Conservation (phyloP, 1,284 basidiomycete genomes). For the Sporisorium exsertum region DNA sequence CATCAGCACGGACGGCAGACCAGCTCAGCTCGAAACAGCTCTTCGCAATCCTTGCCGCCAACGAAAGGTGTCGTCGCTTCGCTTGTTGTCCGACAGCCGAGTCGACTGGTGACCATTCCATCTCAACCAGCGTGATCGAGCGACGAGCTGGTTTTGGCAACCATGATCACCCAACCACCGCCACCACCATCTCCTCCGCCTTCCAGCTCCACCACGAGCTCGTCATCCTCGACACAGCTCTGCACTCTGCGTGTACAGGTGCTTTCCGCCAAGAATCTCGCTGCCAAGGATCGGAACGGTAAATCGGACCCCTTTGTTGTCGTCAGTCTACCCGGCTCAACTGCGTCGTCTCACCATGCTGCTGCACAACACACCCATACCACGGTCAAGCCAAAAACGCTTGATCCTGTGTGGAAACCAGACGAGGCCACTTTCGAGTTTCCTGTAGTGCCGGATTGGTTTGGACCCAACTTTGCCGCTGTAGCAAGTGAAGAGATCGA, state of each 20-base stretch:
- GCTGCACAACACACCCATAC: constrained; percentile 78
- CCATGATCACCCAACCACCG: constrained; percentile 4
- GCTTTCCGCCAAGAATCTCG: constrained; percentile 70
- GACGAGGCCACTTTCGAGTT: constrained; percentile 57
- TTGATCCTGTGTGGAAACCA: constrained; percentile 79
- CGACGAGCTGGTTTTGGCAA: no score
- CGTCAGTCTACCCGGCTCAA: constrained; percentile 59
- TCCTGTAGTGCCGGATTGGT: constrained; percentile 55
- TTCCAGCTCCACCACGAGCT: constrained; percentile 2
- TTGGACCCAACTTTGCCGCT: constrained; percentile 73
- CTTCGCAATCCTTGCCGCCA: neutral
- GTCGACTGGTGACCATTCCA: neutral
- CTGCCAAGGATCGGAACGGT: constrained; percentile 72
- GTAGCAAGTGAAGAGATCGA: constrained; percentile 38
- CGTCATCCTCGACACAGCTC: constrained; percentile 20
- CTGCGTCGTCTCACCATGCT: constrained; percentile 21
- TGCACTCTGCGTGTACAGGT: constrained; percentile 65
- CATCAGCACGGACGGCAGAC: neutral
- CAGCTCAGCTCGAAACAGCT: neutral
- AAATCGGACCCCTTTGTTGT: constrained; percentile 66
- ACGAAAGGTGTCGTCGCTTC: no score
- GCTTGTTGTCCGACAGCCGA: neutral
- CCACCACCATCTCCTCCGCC: constrained; percentile 15
- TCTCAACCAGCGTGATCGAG: neutral
- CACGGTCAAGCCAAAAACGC: constrained; percentile 80